Evolutionary conservation across 139 green algal species (phyloP).

Genomic region (Klebsormidium nitens): DNA sequence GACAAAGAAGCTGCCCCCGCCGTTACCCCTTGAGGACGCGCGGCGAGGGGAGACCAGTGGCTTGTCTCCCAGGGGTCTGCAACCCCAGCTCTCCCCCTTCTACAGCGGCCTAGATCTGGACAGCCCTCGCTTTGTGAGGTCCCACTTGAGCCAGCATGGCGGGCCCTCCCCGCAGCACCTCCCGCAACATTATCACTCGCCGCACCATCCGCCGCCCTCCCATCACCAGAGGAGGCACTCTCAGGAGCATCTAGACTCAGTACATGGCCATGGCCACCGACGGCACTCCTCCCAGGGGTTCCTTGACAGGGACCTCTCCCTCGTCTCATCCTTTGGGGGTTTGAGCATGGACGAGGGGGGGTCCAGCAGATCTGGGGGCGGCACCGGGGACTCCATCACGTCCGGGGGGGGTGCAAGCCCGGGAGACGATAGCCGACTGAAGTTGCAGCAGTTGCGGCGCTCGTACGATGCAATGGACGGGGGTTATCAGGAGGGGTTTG

Average conservation of each 20-base stretch:
- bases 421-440: too few species aligned
- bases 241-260: background rate
- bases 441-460: too few species aligned
- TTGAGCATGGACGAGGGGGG: too few species aligned
- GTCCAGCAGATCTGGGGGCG: too few species aligned
- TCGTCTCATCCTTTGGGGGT: too few species aligned
- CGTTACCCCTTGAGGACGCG: conserved; percentile 7
- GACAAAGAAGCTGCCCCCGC: conserved; percentile 35
- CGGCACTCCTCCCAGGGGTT: background rate
- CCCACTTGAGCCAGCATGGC: conserved; percentile 1
- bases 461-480: too few species aligned
- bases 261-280: background rate
- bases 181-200: conserved; percentile 17
- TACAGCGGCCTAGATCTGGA: conserved; percentile 12
- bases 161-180: conserved; percentile 16
- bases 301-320: too few species aligned
- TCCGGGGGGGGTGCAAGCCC: too few species aligned
- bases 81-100: conserved; percentile 19
- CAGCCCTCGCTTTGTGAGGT: conserved; percentile 3
- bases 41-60: background rate
- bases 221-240: conserved; percentile 6
- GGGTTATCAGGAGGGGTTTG: too few species aligned
- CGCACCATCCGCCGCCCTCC: conserved; percentile 19
- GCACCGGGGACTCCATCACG: too few species aligned
- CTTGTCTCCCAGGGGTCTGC: background rate